These are phyloP conservation scores for Hyaloperonospora brassicae DNA, from an alignment of 352 stramenopile genomes.

Conservation along the genomic window DNA sequence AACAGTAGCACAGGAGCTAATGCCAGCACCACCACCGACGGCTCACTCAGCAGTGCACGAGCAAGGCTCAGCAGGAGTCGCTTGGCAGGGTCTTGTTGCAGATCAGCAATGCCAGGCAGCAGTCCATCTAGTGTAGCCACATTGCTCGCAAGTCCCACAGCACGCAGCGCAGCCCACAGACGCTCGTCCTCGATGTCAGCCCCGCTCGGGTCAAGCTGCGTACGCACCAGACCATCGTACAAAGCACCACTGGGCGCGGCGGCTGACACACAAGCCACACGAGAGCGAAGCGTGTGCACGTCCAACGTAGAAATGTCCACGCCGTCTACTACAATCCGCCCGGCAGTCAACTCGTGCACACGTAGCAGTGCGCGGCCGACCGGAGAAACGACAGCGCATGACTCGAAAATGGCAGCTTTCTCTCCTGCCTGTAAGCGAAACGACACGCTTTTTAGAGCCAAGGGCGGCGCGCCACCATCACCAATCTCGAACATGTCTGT, in stretches of 20 bases:
- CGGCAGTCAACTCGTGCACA: conserved; percentile 85
- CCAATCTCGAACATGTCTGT: conserved; percentile 32
- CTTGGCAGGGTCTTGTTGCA: conserved; percentile 91
- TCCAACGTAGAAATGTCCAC: conserved; percentile 79
- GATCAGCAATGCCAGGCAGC: conserved; percentile 60
- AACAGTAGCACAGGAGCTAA: conserved; percentile 21
- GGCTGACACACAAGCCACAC: conserved; percentile 93
- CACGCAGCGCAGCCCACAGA: conserved; percentile 34
- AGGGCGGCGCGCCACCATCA: conserved; percentile 37
- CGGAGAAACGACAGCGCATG: conserved; percentile 63
- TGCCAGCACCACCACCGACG: conserved; percentile 78
- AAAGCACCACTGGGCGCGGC: conserved; percentile 78
- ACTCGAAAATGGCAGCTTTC: conserved; percentile 88
- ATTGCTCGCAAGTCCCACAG: conserved; percentile 50
- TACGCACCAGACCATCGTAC: conserved; percentile 88
- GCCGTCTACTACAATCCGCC: conserved; percentile 88
- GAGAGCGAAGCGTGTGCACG: conserved; percentile 79
- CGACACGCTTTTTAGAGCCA: conserved; percentile 43
- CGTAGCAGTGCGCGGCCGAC: conserved; percentile 90
- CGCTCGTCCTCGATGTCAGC: conserved; percentile 25
- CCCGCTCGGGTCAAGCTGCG: conserved; percentile 90
- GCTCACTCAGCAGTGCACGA: conserved; percentile 87
- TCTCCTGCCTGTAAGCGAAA: conserved; percentile 79
- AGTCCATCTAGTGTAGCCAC: conserved; percentile 49
- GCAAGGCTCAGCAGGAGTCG: conserved; percentile 95